Base-by-base conservation (phyloP, 192 early-diverging fungal genomes). In the Dissophora ornata region DNA sequence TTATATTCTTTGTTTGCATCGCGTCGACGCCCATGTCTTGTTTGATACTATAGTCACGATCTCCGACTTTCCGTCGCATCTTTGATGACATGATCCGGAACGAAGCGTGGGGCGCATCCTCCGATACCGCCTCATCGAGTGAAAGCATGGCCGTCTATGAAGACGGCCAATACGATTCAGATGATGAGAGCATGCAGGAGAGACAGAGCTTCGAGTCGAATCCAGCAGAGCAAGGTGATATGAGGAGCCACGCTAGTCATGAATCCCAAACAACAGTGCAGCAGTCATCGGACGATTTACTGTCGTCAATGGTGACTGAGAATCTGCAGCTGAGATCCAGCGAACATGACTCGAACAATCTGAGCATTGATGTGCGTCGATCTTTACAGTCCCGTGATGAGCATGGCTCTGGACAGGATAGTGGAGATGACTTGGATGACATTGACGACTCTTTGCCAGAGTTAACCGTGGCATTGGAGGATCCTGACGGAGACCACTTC, bases 1-100 rank as follows among this genome's bases (percentile, higher is more conserved):
- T 61, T 25, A 3, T 25, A 9, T 46, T 9, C 19, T 25, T 61
- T 36, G 19, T 21, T 60, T n/a, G 44, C 44, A n/a, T 18, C 44
- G 44, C 44, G 44, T 45, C 44, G 18, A 45, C 44, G 18, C 4
- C 44, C n/a, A n/a, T 45, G 12, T 45, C 18, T n/a, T 45, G 44
- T 45, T 45, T 45, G 12, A 38, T 38, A 38, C 19, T 44, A 3
- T 54, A 69, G 67, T 51, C 67, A n/a, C 49, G 67, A 32, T 69
- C 67, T 2, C 67, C 67, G 4, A 69, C 58, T 1, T 61, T 69
- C 48, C 36, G 57, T 32, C 57, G 51, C 22, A 69, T 69, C 29
- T 69, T 69, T 25, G 67, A 69, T 25, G 67, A 69, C 30, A 69
- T 69, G 67, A 69, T 69, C 16, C 41, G 26, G 10, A 36, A 61